Percentiles rank a stretch among this genome's conserved stretches.
These are phyloP conservation scores for Amauroascus verrucosus DNA, from an alignment of 2,329 filamentous ascomycete genomes.

Conservation along the genomic window DNA sequence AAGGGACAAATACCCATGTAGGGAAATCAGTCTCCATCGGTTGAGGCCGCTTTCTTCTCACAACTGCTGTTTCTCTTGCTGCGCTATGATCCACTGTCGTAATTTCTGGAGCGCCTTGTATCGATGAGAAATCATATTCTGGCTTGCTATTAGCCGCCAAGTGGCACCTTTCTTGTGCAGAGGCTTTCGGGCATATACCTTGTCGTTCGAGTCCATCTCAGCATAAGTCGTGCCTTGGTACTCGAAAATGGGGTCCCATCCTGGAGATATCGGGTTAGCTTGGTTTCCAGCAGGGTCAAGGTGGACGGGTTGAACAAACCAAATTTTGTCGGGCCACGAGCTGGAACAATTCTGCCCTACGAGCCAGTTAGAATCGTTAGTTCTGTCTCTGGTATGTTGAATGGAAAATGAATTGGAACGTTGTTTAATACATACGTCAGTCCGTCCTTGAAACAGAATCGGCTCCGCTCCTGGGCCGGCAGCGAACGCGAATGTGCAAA, in stretches of 20 bases:
- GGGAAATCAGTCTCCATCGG: background rate
- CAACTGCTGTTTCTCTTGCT: constrained; percentile 19
- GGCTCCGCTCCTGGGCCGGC: constrained; percentile 74
- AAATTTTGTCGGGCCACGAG: constrained; percentile 70
- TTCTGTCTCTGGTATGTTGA: background rate
- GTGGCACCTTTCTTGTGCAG: background rate
- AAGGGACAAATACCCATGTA: background rate
- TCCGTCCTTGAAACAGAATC: constrained; percentile 83
- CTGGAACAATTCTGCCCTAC: constrained; percentile 69
- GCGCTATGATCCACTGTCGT: constrained; percentile 62
- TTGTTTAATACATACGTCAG: constrained; percentile 46
- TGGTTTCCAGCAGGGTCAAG: background rate
- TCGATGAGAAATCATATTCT: constrained; percentile 86
- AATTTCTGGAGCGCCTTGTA: constrained; percentile 79
- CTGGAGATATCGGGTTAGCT: constrained; percentile 38
- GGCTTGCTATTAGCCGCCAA: constrained; percentile 1
- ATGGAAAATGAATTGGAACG: constrained; percentile 2
- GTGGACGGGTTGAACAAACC: constrained; percentile 46
- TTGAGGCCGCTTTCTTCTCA: background rate
- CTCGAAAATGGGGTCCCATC: constrained; percentile 96
- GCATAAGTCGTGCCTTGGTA: constrained; percentile 86
- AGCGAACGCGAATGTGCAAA: constrained; percentile 92
- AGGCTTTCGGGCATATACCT: constrained; percentile 48
- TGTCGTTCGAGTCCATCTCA: constrained; percentile 86
- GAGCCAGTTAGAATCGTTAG: background rate